Percentiles rank a stretch among this genome's conserved stretches.
phyloP scores from a whole-genome alignment of 1,284 basidiomycete species.

The Hymenochaete sp. region DNA sequence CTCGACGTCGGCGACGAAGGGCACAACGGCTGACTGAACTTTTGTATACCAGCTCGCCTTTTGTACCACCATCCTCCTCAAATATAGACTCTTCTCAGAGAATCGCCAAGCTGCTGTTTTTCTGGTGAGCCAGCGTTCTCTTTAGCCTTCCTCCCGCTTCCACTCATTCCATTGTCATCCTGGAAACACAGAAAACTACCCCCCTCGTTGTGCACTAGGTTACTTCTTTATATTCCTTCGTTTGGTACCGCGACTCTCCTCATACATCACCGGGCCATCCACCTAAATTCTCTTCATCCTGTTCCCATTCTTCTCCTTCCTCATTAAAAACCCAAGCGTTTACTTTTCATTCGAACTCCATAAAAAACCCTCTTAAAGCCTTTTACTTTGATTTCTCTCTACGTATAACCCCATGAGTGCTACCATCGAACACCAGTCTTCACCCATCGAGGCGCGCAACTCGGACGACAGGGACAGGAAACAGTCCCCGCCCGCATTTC shows the following conservation, averaged over 20 bases:
- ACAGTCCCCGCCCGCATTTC: slow-evolving; percentile 79
- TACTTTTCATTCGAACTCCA: too few relatives aligned
- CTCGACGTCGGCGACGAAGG: slow-evolving; percentile 30
- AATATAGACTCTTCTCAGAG: slow-evolving; percentile 67
- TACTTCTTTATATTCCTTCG: slow-evolving; percentile 46
- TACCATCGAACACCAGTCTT: slow-evolving; percentile 57
- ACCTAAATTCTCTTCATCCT: slow-evolving; percentile 27
- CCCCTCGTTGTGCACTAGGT: slow-evolving; percentile 64
- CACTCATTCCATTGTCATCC: slow-evolving; percentile 15
- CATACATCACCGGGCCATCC: too few relatives aligned
- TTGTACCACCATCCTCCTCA: slow-evolving; percentile 79
- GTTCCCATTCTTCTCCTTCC: slow-evolving; percentile 54
- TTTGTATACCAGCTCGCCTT: too few relatives aligned
- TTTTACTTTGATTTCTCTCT: too few relatives aligned
- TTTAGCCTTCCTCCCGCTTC: slow-evolving; percentile 12
- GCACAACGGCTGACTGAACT: too few relatives aligned
- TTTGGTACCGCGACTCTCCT: too few relatives aligned
- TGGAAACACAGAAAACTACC: slow-evolving; percentile 36
- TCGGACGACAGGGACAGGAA: slow-evolving; percentile 64
- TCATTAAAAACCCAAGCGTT: too few relatives aligned
- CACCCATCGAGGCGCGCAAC: slow-evolving; percentile 60
- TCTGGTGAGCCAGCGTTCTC: slow-evolving; percentile 37
- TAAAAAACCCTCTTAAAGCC: too few relatives aligned
- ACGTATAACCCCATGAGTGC: too few relatives aligned
- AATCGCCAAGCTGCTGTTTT: slow-evolving; percentile 54